Evolutionary conservation across 2,329 filamentous ascomycete species (phyloP).

Genomic region (Botrytis porri): DNA sequence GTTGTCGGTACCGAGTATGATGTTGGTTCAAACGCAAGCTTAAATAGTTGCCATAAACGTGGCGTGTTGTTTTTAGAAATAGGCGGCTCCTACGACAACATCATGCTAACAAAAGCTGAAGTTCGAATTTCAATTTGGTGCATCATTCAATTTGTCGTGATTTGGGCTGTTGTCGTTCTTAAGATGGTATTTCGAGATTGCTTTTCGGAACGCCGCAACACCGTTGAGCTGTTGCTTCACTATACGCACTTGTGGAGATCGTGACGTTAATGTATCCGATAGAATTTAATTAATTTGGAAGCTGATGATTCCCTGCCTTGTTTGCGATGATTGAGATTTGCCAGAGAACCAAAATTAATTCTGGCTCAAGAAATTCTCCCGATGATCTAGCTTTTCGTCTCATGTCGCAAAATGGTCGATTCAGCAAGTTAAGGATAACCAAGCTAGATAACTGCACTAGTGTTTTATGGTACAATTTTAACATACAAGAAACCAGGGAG

Average conservation of each 20-base stretch:
- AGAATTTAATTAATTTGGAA: not conserved
- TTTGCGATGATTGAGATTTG: not conserved
- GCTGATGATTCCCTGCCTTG: not conserved
- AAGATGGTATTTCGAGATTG: not conserved
- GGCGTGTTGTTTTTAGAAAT: not conserved
- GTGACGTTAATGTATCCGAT: slow-evolving; percentile 5
- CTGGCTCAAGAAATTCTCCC: not conserved
- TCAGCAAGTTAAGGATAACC: not conserved
- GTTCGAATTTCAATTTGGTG: not conserved
- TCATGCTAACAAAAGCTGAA: not conserved
- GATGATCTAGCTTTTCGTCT: slow-evolving; percentile 10
- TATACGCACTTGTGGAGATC: not conserved
- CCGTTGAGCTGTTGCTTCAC: not conserved
- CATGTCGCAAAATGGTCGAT: not conserved
- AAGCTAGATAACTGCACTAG: not conserved
- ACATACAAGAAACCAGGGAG: not conserved
- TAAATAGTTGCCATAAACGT: not conserved
- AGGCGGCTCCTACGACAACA: not conserved
- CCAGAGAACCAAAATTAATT: not conserved
- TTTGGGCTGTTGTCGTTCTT: not conserved
- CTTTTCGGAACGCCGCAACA: not conserved
- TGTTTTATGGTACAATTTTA: not conserved
- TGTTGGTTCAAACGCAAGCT: slow-evolving; percentile 2
- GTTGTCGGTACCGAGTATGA: not conserved
- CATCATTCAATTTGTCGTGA: not conserved